Conservation (phyloP, 306 rosid genomes). For the Begonia fuchsioides region DNA sequence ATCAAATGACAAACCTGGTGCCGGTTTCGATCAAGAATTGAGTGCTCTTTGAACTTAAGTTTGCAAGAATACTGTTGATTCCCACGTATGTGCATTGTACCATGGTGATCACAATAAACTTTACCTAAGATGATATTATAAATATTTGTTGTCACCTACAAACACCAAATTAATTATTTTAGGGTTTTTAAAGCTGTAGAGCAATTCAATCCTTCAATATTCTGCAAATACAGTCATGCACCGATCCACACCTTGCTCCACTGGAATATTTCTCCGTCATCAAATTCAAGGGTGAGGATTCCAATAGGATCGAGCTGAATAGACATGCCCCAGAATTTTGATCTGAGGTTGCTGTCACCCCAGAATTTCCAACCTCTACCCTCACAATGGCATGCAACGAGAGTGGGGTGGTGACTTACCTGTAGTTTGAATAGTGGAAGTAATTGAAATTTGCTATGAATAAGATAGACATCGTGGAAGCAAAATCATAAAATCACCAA, state of each 20-base stretch:
- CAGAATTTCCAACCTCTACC: constrained; percentile 98
- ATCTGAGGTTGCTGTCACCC: constrained; percentile 88
- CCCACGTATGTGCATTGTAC: constrained; percentile 77
- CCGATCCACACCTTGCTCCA: constrained; percentile 75
- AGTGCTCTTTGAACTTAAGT: constrained; percentile 85
- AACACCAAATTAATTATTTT: constrained; percentile 9
- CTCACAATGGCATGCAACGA: constrained; percentile 95
- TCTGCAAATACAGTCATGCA: constrained; percentile 6
- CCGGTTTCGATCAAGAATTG: constrained; percentile 93
- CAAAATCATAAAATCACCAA: neutral
- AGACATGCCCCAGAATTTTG: constrained; percentile 95
- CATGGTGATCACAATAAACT: constrained; percentile 92
- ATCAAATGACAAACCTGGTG: constrained; percentile 54
- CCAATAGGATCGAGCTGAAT: constrained; percentile 97
- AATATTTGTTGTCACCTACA: constrained; percentile 81
- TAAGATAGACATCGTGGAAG: constrained; percentile 1
- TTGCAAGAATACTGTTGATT: constrained; percentile 69
- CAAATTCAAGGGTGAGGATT: constrained; percentile 70
- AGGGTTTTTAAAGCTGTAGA: neutral
- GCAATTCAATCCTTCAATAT: too few relatives aligned
- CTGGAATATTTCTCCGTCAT: constrained; percentile 91
- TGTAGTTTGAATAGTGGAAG: constrained; percentile 17
- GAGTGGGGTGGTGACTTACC: constrained; percentile 98
- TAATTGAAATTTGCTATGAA: neutral
- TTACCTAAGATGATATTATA: constrained; percentile 92